Evolutionary conservation across 306 rosid genomes (phyloP).

Genomic region (Delonix regia): DNA sequence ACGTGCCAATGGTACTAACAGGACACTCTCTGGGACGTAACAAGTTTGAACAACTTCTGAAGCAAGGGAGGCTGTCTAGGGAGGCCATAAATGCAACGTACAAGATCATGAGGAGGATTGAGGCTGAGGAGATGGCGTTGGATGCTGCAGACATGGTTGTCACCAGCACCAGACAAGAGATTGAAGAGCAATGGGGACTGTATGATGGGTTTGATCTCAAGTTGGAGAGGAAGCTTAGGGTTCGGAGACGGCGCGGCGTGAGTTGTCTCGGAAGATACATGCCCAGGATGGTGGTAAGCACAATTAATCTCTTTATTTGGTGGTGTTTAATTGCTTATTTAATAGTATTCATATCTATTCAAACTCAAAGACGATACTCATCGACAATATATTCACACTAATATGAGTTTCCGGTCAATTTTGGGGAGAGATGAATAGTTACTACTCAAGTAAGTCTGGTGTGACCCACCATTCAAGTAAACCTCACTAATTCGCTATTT

Average conservation of each 20-base stretch:
- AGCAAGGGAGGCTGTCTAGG: conserved; percentile 72
- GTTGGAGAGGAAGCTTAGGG: conserved; percentile 80
- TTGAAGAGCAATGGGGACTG: conserved; percentile 87
- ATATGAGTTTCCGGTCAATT: too few species aligned
- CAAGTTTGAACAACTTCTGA: conserved; percentile 78
- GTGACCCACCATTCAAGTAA: too few species aligned
- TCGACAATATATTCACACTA: neutral
- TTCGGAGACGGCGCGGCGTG: conserved; percentile 69
- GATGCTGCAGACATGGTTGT: conserved; percentile 85
- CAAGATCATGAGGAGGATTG: conserved; percentile 73
- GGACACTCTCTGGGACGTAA: conserved; percentile 83
- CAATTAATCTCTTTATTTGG: neutral
- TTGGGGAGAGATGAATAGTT: too few species aligned
- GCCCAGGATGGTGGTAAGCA: conserved; percentile 81
- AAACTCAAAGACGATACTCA: neutral
- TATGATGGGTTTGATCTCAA: conserved; percentile 79
- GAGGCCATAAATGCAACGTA: conserved; percentile 71
- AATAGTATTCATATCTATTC: neutral
- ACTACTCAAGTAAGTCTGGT: too few species aligned
- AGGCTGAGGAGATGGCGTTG: conserved; percentile 76
- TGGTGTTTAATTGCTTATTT: neutral
- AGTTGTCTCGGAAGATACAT: conserved; percentile 75
- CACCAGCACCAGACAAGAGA: conserved; percentile 90
- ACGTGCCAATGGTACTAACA: conserved; percentile 81
- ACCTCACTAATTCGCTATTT: too few species aligned